A percentile compares a stretch with the other conserved stretches of the same genome.
These are phyloP conservation scores for Clavispora phyllophila DNA, from an alignment of 805 yeast species.

Conservation along the genomic window DNA sequence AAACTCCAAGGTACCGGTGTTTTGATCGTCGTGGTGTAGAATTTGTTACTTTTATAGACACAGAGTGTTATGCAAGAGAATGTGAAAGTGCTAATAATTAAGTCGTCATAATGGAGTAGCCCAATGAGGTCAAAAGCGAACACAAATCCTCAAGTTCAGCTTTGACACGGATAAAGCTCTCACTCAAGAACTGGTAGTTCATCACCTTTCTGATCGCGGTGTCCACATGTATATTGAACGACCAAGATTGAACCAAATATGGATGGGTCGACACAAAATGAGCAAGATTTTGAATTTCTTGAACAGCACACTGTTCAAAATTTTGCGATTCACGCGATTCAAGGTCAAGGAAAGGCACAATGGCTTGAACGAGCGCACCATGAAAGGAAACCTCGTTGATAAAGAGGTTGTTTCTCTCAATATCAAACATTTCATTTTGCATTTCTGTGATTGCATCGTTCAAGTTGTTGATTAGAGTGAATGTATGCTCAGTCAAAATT, in stretches of 20 bases:
- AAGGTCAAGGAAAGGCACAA: not conserved
- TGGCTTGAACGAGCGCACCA: not conserved
- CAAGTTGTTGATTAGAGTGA: constrained; percentile 2
- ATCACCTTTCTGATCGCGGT: constrained; percentile 10
- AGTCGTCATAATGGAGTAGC: not conserved
- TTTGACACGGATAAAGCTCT: not conserved
- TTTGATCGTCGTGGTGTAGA: too few relatives aligned
- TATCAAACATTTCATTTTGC: constrained; percentile 5
- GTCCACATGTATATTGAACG: constrained; percentile 12
- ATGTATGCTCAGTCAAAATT: not conserved
- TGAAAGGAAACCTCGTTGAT: constrained; percentile 9
- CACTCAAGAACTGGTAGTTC: not conserved
- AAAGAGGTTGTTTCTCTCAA: constrained; percentile 11
- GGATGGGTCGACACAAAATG: not conserved
- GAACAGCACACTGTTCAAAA: not conserved
- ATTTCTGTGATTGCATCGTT: constrained; percentile 3
- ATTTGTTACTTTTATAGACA: not conserved
- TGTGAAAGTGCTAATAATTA: not conserved
- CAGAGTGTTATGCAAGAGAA: not conserved
- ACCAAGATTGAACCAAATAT: constrained; percentile 4
- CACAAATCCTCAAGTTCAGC: not conserved
- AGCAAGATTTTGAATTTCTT: not conserved
- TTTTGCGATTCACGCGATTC: not conserved
- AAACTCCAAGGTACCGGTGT: too few relatives aligned
- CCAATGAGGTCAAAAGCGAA: not conserved